phyloP scores from a whole-genome alignment of 805 yeast genomes.

The Wickerhamomyces bovis region DNA sequence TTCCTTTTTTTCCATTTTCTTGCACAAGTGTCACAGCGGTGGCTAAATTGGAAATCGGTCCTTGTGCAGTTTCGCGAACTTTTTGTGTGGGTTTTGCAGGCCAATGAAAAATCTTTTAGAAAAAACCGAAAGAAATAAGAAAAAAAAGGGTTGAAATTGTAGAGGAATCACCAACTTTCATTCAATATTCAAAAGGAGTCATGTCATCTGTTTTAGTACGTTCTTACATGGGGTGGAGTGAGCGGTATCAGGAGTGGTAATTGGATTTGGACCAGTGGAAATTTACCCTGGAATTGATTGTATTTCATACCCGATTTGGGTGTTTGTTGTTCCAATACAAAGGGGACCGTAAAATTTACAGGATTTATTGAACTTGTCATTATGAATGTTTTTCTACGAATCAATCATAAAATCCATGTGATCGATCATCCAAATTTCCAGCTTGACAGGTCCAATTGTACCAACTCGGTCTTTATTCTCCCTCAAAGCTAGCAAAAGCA shows the following conservation, averaged over 20 bases:
- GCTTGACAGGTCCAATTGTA: not conserved
- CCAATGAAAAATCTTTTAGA: not conserved
- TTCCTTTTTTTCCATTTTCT: not conserved
- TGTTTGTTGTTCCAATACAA: no score
- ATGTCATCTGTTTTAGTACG: not conserved
- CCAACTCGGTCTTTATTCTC: not conserved
- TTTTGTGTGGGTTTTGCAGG: not conserved
- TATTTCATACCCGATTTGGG: no score
- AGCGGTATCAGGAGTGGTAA: not conserved
- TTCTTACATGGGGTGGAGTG: not conserved
- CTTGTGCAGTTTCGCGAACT: not conserved
- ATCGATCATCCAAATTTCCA: no score
- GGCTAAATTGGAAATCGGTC: no score
- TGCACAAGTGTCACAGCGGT: not conserved
- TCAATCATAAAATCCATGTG: no score
- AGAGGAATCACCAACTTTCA: not conserved
- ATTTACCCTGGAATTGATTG: no score
- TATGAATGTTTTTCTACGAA: no score
- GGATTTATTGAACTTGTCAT: no score
- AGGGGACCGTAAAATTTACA: no score
- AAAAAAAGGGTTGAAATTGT: not conserved
- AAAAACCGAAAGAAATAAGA: not conserved
- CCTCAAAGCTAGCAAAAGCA: not conserved
- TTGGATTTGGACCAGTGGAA: not conserved
- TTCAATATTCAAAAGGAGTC: not conserved